Evolutionary conservation across 179 eudicot genomes (phyloP).

Genomic region (Actinidia arguta): DNA sequence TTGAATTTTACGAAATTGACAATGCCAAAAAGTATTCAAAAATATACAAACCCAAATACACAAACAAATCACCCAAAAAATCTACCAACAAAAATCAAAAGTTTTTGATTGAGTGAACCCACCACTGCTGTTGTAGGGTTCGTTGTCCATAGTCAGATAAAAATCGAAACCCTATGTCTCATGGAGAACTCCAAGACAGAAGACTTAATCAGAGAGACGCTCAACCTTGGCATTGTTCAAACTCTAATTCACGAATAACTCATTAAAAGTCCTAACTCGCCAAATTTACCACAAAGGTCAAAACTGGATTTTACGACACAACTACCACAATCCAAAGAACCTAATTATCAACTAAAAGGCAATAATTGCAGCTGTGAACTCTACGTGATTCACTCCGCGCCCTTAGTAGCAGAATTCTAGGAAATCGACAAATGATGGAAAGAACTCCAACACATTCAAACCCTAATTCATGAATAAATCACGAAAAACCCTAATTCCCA

Average conservation of each 20-base stretch:
- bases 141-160: slow-evolving; percentile 1
- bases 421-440: background rate
- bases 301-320: background rate
- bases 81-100: background rate
- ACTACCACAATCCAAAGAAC: background rate
- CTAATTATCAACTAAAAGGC: background rate
- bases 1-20: background rate
- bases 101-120: slow-evolving; percentile 18
- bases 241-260: no score
- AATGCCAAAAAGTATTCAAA: slow-evolving; percentile 14
- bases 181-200: background rate
- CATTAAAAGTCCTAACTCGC: no score
- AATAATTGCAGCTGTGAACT: background rate
- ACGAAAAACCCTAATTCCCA: background rate
- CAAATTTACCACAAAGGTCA: no score
- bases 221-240: background rate
- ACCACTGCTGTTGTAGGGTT: slow-evolving; percentile 44
- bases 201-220: background rate
- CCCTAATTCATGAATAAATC: background rate
- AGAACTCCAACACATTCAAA: background rate
- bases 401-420: background rate
- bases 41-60: slow-evolving; percentile 2
- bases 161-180: background rate
- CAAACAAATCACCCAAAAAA: slow-evolving; percentile 4
- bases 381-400: background rate